phyloP scores from a whole-genome alignment of 1,284 basidiomycete genomes.

The Leucoagaricus sp. region DNA sequence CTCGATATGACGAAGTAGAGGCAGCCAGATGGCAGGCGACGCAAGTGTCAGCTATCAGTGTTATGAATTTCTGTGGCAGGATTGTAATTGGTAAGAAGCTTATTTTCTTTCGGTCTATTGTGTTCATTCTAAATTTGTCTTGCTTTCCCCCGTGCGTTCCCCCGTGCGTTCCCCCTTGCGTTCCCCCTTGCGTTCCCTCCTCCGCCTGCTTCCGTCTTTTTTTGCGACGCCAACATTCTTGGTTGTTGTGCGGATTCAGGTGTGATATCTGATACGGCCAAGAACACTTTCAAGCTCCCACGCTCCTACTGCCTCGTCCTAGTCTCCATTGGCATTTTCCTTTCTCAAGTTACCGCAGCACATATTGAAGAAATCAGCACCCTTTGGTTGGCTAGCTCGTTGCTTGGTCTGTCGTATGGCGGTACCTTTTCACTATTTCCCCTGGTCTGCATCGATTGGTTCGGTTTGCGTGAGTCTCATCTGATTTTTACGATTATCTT shows the following conservation, averaged over 20 bases:
- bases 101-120: background rate
- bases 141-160: too few species aligned
- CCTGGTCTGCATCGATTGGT: conserved; percentile 83
- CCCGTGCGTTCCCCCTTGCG: too few species aligned
- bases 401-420: conserved; percentile 80
- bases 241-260: conserved; percentile 28
- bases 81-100: conserved; percentile 63
- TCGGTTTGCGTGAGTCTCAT: conserved; percentile 75
- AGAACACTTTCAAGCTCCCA: conserved; percentile 59
- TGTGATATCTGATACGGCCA: conserved; percentile 73
- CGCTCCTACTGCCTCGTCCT: conserved; percentile 73
- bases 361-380: conserved; percentile 57
- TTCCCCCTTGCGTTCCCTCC: background rate
- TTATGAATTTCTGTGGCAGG: conserved; percentile 85
- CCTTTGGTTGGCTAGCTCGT: conserved; percentile 76
- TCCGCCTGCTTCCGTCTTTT: background rate
- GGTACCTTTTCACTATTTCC: conserved; percentile 78
- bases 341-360: conserved; percentile 67
- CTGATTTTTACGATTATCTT: background rate
- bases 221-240: background rate
- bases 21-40: conserved; percentile 80
- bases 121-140: background rate
- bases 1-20: conserved; percentile 62
- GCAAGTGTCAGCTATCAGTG: conserved; percentile 84
- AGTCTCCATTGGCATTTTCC: conserved; percentile 66